phyloP scores from a whole-genome alignment of 106 monocot species.

The Agapanthus africanus region DNA sequence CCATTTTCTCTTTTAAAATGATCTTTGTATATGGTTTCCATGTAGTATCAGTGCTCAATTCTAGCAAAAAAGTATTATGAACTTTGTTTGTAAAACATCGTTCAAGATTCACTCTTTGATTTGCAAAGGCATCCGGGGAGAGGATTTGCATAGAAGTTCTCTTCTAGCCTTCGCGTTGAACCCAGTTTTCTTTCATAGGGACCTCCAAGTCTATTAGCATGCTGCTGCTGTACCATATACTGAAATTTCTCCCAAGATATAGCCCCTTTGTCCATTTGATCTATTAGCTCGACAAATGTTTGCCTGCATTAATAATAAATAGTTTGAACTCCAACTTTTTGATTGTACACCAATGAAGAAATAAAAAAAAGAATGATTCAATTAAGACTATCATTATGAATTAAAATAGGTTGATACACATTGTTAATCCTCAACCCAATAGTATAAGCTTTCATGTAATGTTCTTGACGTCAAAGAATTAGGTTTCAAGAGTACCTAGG shows the following conservation, averaged over 20 bases:
- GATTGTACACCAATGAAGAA: too few relatives aligned
- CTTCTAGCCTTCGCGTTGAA: conserved; percentile 29
- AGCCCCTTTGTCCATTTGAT: conserved; percentile 37
- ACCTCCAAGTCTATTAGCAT: conserved; percentile 44
- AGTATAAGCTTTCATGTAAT: too few relatives aligned
- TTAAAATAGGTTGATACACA: too few relatives aligned
- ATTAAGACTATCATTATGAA: too few relatives aligned
- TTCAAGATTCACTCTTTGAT: conserved; percentile 7
- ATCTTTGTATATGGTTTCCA: background rate
- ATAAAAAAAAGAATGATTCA: too few relatives aligned
- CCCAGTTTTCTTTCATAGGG: conserved; percentile 45
- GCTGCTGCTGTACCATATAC: conserved; percentile 21
- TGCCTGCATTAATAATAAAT: conserved; percentile 23
- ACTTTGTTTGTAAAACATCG: background rate
- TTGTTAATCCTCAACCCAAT: too few relatives aligned
- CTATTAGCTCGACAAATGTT: conserved; percentile 45
- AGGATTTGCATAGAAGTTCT: conserved; percentile 66
- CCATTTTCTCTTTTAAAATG: background rate
- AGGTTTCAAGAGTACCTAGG: too few relatives aligned
- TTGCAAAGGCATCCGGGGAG: conserved; percentile 58
- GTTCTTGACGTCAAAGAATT: too few relatives aligned
- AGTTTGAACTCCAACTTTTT: too few relatives aligned
- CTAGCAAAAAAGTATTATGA: background rate
- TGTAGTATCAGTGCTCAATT: background rate
- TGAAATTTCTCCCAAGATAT: conserved; percentile 45